Evolutionary conservation across 768 basidiomycete genomes (phyloP).

Genomic region (Gloeophyllum trabeum): DNA sequence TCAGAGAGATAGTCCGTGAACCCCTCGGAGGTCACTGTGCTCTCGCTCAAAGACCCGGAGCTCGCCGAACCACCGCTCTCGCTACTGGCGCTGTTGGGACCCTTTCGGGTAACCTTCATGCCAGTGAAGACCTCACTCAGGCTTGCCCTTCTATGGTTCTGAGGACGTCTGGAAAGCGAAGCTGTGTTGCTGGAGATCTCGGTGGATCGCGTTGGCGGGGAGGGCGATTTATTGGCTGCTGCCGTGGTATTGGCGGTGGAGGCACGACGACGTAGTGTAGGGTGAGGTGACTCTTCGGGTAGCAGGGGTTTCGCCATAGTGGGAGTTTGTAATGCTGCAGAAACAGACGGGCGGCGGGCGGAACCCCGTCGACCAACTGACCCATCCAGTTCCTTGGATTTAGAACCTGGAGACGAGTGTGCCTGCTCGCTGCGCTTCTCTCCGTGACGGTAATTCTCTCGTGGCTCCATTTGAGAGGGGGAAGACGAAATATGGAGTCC

Average conservation of each 20-base stretch:
- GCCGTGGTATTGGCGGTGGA: constrained; percentile 28
- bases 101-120: constrained; percentile 10
- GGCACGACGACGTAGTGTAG: constrained; percentile 22
- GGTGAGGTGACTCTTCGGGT: neutral
- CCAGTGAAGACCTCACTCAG: constrained; percentile 7
- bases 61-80: constrained; percentile 41
- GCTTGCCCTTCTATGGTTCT: neutral
- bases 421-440: constrained; percentile 46
- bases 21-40: constrained; percentile 74
- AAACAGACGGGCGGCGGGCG: constrained; percentile 13
- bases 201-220: constrained; percentile 5
- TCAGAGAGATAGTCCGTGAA: constrained; percentile 90
- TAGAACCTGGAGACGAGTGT: constrained; percentile 52
- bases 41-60: constrained; percentile 52
- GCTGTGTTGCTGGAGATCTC: neutral
- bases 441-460: constrained; percentile 27
- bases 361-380: constrained; percentile 34
- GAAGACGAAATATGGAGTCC: constrained; percentile 32
- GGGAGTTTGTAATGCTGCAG: neutral
- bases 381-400: constrained; percentile 43
- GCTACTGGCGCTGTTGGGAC: constrained; percentile 36
- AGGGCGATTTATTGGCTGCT: constrained; percentile 16
- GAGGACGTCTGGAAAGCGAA: neutral
- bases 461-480: constrained; percentile 35
- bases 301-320: neutral